Conservation (phyloP, 768 basidiomycete species). For the Lactifluus hygrophoroides region DNA sequence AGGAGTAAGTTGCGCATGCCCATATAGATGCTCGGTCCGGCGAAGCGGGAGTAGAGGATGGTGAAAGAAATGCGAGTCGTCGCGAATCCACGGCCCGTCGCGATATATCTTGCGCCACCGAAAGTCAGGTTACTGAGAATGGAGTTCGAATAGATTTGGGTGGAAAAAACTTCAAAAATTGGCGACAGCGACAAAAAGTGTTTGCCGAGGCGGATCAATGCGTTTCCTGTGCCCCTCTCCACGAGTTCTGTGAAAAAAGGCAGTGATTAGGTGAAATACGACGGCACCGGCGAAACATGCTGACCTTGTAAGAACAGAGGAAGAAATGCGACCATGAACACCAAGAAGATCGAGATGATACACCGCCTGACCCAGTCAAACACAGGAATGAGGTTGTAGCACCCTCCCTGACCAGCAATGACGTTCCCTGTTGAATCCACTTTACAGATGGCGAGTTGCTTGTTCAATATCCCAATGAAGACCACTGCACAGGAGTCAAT, state of each 20-base stretch:
- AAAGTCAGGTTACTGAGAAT: conserved; percentile 96
- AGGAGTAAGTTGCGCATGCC: conserved; percentile 91
- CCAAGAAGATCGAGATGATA: conserved; percentile 96
- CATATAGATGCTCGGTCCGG: conserved; percentile 98
- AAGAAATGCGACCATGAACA: conserved; percentile 96
- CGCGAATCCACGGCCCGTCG: conserved; percentile 97
- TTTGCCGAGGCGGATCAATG: conserved; percentile 86
- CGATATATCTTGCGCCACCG: conserved; percentile 98
- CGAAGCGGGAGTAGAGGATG: conserved; percentile 96
- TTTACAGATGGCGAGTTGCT: conserved; percentile 81
- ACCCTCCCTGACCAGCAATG: conserved; percentile 78
- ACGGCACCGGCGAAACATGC: conserved; percentile 20
- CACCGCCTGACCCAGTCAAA: conserved; percentile 98
- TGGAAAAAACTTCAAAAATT: conserved; percentile 97
- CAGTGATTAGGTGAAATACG: background rate
- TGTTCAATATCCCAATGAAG: conserved; percentile 95
- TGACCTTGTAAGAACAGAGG: conserved; percentile 92
- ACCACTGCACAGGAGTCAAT: conserved; percentile 44
- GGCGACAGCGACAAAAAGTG: conserved; percentile 97
- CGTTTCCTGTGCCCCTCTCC: conserved; percentile 93
- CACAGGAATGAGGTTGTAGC: conserved; percentile 93
- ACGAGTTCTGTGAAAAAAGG: conserved; percentile 59
- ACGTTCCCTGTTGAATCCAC: conserved; percentile 75
- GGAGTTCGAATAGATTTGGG: conserved; percentile 95
- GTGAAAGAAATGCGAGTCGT: conserved; percentile 94